Percentiles rank a stretch among this genome's conserved stretches.
phyloP scores from a whole-genome alignment of 768 basidiomycete genomes.

The Mycena capillaripes region DNA sequence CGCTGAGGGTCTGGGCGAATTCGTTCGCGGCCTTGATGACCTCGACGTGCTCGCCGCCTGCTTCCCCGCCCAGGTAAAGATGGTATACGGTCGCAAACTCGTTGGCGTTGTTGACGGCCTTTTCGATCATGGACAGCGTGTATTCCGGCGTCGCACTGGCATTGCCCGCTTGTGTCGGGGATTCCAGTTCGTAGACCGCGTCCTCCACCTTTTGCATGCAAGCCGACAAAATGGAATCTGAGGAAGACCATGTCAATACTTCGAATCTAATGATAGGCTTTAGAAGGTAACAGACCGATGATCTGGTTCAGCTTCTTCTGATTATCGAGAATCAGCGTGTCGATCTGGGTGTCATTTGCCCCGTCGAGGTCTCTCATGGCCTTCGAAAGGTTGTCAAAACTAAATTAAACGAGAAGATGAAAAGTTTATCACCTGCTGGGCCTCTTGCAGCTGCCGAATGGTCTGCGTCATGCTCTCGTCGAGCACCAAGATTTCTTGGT shows the following conservation, averaged over 20 bases:
- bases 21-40: conserved; percentile 99
- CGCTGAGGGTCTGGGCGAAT: conserved; percentile 92
- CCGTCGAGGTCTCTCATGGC: conserved; percentile 88
- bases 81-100: conserved; percentile 97
- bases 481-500: conserved; percentile 94
- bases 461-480: conserved; percentile 97
- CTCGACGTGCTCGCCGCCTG: conserved; percentile 95
- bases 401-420: conserved; percentile 8
- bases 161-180: conserved; percentile 94
- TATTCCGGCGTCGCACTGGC: conserved; percentile 98
- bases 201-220: conserved; percentile 98
- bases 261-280: not conserved
- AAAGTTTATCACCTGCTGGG: conserved; percentile 75
- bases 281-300: conserved; percentile 73
- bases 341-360: conserved; percentile 96
- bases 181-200: conserved; percentile 97
- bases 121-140: conserved; percentile 98
- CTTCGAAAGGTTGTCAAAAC: conserved; percentile 54
- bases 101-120: conserved; percentile 92
- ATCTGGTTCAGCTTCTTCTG: conserved; percentile 98
- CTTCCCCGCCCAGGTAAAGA: conserved; percentile 87
- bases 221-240: conserved; percentile 96
- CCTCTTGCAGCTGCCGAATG: conserved; percentile 87
- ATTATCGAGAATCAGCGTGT: conserved; percentile 95
- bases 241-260: conserved; percentile 33